Conservation (phyloP, 2,329 filamentous ascomycete species). For the Conoideocrella luteorostrata region DNA sequence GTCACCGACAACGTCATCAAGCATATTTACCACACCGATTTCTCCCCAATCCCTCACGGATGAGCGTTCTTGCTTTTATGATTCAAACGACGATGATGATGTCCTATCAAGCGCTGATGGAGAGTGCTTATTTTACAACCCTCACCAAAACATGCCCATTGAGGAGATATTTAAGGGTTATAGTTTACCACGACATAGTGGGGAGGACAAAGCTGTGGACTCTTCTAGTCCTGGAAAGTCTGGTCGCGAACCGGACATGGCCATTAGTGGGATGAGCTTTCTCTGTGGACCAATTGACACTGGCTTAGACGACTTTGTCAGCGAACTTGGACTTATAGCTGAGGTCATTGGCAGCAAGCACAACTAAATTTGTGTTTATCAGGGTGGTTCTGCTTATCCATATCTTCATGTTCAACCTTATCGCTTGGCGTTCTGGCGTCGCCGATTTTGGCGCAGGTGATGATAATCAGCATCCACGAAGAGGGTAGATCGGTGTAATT, state of each 20-base stretch:
- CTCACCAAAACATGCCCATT: slow-evolving; percentile 11
- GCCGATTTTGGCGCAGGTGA: no score
- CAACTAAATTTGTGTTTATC: slow-evolving; percentile 12
- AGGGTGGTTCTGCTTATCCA: no score
- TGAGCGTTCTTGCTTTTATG: slow-evolving; percentile 40
- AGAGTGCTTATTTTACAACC: slow-evolving; percentile 25
- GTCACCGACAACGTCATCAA: slow-evolving; percentile 23
- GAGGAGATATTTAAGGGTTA: slow-evolving; percentile 30
- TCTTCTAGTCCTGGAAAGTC: slow-evolving; percentile 2
- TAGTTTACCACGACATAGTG: slow-evolving; percentile 35
- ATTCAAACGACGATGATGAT: slow-evolving; percentile 37
- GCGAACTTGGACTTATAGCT: slow-evolving; percentile 47
- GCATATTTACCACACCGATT: slow-evolving; percentile 25
- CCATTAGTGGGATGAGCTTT: slow-evolving; percentile 18
- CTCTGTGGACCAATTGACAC: slow-evolving; percentile 29
- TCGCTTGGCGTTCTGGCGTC: no score
- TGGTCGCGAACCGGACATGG: slow-evolving; percentile 14
- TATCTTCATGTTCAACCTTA: no score
- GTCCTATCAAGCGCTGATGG: slow-evolving; percentile 29
- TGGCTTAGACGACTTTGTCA: slow-evolving; percentile 34
- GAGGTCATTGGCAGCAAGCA: slow-evolving; percentile 35
- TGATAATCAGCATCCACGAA: no score
- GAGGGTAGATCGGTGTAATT: no score
- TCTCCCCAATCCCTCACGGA: slow-evolving; percentile 33
- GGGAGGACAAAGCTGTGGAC: slow-evolving; percentile 14